Evolutionary conservation across 225 moss, liverwort and hornwort genomes (phyloP).

Genomic region (Physcomitrium patens): DNA sequence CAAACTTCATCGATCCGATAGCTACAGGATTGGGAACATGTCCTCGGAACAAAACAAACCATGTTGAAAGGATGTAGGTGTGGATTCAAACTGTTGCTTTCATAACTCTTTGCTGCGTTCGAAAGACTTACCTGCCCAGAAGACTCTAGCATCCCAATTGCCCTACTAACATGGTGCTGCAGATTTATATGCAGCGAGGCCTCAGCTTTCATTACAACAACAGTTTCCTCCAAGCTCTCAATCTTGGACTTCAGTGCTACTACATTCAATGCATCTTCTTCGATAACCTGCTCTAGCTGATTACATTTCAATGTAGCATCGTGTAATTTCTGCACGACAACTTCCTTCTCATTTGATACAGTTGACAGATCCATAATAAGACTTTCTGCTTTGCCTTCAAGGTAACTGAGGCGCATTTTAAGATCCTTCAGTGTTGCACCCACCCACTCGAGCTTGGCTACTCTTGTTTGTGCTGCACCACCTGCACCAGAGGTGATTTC

Average conservation of each 20-base stretch:
- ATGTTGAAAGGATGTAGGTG: background rate
- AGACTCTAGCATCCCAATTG: conserved; percentile 37
- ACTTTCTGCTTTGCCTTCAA: conserved; percentile 42
- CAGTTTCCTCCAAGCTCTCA: conserved; percentile 27
- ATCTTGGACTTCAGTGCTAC: conserved; percentile 44
- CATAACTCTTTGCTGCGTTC: background rate
- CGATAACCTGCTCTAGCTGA: conserved; percentile 29
- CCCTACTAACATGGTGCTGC: conserved; percentile 35
- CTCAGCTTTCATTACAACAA: conserved; percentile 36
- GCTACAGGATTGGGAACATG: conserved; percentile 5
- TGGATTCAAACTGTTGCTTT: background rate
- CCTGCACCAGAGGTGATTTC: conserved; percentile 30
- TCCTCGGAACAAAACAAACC: conserved; percentile 1
- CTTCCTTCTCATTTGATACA: conserved; percentile 41
- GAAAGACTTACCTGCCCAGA: conserved; percentile 30
- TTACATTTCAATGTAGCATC: conserved; percentile 27
- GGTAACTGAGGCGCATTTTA: conserved; percentile 34
- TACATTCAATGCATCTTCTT: conserved; percentile 34
- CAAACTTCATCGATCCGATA: background rate
- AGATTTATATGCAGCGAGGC: conserved; percentile 28
- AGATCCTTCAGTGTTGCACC: conserved; percentile 34
- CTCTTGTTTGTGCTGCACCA: conserved; percentile 25
- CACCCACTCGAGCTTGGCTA: conserved; percentile 42
- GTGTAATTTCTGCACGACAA: conserved; percentile 34
- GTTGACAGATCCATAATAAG: conserved; percentile 41